Evolutionary conservation across 2,329 filamentous ascomycete genomes (phyloP), one percentile per base, ranked within the genome.

Genomic region (Tolypocladium pustulatum): DNA sequence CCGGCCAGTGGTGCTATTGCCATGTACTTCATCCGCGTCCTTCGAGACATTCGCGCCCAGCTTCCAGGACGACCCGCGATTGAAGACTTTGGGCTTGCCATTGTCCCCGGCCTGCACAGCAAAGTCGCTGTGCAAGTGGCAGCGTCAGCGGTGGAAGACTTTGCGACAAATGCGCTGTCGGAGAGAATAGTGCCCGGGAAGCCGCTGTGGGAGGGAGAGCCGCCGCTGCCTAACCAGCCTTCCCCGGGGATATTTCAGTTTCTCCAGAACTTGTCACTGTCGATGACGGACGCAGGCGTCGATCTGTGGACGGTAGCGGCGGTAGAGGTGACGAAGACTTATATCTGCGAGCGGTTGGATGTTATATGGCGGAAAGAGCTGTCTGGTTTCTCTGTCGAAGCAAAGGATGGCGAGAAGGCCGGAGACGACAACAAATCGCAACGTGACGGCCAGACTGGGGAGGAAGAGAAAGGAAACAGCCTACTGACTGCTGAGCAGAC

Each of bases 261-360:
- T 58, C 67, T 97, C 55, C 83, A 84, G 30, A 78, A 78, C 52
- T 68, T 96, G 34, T 82, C 83, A 5, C 74, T 76, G 54, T 76
- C 80, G 6, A 95, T 97, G 90, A 81, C 81, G 4, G 76, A 79
- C 15, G 76, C 81, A 3, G 92, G 92, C 0, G 77, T 82, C 53
- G 93, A 97, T 69, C 72, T 97, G 3, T 97, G 92, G 92, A 91
- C 87, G 57, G 80, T 83, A 2, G 77, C 78, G 2, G 88, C 89
- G 0, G 81, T 92, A 1, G 65, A 66, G 0, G 75, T 76, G 0
- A 67, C 96, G 62, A 94, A 91, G 72, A 68, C 66, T n/a, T 69
- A 76, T 53, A 67, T 91, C 7, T 70, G 75, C 7, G 71, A 72
- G 49, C 73, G 79, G 55, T 68, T 93, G 1, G 72, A 72, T n/a